Base-by-base conservation (phyloP, 306 rosid genomes). In the Adenanthera pavonina region DNA sequence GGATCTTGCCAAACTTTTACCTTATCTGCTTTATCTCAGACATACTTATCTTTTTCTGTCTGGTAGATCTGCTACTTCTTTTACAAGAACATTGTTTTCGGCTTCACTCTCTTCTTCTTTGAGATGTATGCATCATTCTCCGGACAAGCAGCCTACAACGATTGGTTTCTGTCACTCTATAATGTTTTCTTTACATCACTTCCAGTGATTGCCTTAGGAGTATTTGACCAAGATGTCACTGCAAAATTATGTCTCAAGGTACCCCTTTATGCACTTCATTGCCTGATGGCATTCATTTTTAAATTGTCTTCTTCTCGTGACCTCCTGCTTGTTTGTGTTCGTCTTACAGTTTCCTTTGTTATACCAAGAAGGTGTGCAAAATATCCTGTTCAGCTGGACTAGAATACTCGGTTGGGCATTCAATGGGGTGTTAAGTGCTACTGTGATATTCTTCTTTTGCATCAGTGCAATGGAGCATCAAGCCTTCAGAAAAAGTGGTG, bases 161-260 rank as follows among this genome's bases (percentile, higher is more conserved):
- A 96, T 34, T 96, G 99, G 99, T 93, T 86, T 84, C 60, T 96
- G 75, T 91, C 99, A 8, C 84, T 89, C 3, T 96, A 89, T 47
- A 96, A 96, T 4, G 99, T 96, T 70, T 93, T 93, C 92, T 96
- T 96, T 88, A 93, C 99, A 4, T 96, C 99, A 7, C 99, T 96
- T 85, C 99, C 99, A 6, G 99, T 96, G 73, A 91, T 96, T 20
- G 99, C 99, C 54, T 82, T 96, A 78, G 99, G 99, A 79, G 99
- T 96, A 17, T 87, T 96, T 43, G 99, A 96, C 76, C 98, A 96
- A 49, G 99, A 96, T 85, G 99, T 96, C 75, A 85, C 98, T 0
- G 75, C 97, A 36, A 90, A 81, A 76, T 77, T 89, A 52, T 96
- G 97, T 75, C 89, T 93, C 87, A 93, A 91, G 97, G 99, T 93